Base-by-base conservation (phyloP, 1,139 yeast species). In the Taphrina deformans region DNA sequence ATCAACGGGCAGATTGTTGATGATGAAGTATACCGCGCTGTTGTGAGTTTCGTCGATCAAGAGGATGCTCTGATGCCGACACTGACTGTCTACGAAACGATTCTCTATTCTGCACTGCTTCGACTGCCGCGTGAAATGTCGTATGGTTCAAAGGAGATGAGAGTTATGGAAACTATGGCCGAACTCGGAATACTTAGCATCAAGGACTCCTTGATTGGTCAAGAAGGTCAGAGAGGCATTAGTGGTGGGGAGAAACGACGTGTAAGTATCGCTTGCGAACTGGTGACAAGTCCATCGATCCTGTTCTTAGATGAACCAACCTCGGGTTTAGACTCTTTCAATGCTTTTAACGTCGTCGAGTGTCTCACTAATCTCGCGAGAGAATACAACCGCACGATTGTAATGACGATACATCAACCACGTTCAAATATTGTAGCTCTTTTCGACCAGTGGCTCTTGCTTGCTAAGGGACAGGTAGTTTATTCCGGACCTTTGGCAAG, bases 401-500 rank as follows among this genome's bases (percentile, higher is more conserved):
- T 93, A 0, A 87, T 93, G 73, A 90, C 99, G 0, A 93, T 93
- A 69, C 99, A 93, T 77, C 99, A 93, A 74, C 99, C 99, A n/a
- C 83, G 99, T 73, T 89, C 97, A 68, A 93, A 93, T 72, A 92
- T 93, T 73, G 97, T 93, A 31, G 85, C 97, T 0, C 78, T 90
- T 65, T 93, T 93, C 76, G 97, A 92, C 74, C 87, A 87, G 70
- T 80, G 93, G 64, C 76, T 93, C 1, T 78, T 93, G 60, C 80
- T 93, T 64, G 89, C 97, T 46, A 87, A 87, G 69, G 99, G 99
- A 67, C 86, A 86, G 70, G 78, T 90, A 74, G 87, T 92, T 1
- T 93, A 88, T 73, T 89, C 97, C 0, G 99, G 99, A 16, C 71
- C 74, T 1, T 74, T 74, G 24, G 58, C 63, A 0, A 73, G 71